Percentiles rank a stretch among this genome's conserved stretches.
These are phyloP conservation scores for Conringia planisiliqua DNA, from an alignment of 345 rosid genomes.

Conservation along the genomic window DNA sequence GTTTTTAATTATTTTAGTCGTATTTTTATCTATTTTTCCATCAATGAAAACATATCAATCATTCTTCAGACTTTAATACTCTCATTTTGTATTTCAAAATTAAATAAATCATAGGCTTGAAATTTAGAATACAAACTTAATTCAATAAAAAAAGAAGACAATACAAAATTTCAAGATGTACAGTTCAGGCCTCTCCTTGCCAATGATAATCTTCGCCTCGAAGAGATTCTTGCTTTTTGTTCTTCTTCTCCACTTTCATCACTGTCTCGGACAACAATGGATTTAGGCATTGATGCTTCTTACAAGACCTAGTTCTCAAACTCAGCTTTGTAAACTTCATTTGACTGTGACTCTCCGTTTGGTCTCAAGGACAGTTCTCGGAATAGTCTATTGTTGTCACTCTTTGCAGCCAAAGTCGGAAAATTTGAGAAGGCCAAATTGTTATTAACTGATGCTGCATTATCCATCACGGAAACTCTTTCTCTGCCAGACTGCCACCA, in stretches of 20 bases:
- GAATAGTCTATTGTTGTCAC: too few relatives aligned
- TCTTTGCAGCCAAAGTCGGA: too few relatives aligned
- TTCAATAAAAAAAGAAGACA: not conserved
- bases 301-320: too few relatives aligned
- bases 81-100: not conserved
- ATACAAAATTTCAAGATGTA: not conserved
- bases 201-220: conserved; percentile 33
- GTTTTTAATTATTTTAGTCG: not conserved
- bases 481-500: too few relatives aligned
- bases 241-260: conserved; percentile 73
- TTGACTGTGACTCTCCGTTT: too few relatives aligned
- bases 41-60: not conserved
- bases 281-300: conserved; percentile 39
- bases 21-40: not conserved
- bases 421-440: too few relatives aligned
- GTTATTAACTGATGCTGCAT: too few relatives aligned
- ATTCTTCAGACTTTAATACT: not conserved
- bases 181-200: conserved; percentile 26
- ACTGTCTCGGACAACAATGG: conserved; percentile 57
- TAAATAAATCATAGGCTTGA: too few relatives aligned
- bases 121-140: not conserved
- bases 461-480: too few relatives aligned
- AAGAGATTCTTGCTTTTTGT: not conserved
- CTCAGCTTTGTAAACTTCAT: too few relatives aligned
- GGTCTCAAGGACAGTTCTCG: too few relatives aligned